Evolutionary conservation across 2,329 filamentous ascomycete genomes (phyloP).

Genomic region (Paecilomyces sp.): DNA sequence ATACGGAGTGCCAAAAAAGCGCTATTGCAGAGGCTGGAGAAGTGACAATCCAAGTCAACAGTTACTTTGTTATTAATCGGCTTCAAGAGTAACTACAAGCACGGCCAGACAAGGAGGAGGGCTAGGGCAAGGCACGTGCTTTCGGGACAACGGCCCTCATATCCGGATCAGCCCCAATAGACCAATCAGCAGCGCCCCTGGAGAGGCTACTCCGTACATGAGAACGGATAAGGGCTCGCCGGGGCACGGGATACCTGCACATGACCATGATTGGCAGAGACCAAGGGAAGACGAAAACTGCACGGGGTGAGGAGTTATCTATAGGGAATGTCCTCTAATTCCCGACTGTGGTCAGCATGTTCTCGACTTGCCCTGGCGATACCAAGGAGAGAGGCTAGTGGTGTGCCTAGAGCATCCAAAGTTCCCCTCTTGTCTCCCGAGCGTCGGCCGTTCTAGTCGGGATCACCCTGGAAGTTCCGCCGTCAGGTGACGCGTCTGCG

Average conservation of each 20-base stretch:
- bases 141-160: constrained; percentile 1
- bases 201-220: not conserved
- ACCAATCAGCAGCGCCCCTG: constrained; percentile 18
- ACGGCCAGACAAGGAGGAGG: constrained; percentile 3
- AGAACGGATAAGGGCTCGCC: constrained; percentile 8
- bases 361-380: not conserved
- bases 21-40: not conserved
- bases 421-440: not conserved
- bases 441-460: not conserved
- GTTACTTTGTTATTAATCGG: not conserved
- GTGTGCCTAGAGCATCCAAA: not conserved
- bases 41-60: not conserved
- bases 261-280: constrained; percentile 18
- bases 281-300: not conserved
- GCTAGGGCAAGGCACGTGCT: constrained; percentile 10
- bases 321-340: not conserved
- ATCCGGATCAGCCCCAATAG: constrained; percentile 1
- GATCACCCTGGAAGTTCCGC: constrained; percentile 4
- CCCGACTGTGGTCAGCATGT: not conserved
- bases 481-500: constrained; percentile 27
- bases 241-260: constrained; percentile 33
- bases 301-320: not conserved
- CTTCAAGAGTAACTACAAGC: not conserved
- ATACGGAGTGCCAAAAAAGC: not conserved
- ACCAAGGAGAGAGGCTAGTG: not conserved